phyloP scores from a whole-genome alignment of 2,329 filamentous ascomycete genomes.

The Fusarium begoniae region DNA sequence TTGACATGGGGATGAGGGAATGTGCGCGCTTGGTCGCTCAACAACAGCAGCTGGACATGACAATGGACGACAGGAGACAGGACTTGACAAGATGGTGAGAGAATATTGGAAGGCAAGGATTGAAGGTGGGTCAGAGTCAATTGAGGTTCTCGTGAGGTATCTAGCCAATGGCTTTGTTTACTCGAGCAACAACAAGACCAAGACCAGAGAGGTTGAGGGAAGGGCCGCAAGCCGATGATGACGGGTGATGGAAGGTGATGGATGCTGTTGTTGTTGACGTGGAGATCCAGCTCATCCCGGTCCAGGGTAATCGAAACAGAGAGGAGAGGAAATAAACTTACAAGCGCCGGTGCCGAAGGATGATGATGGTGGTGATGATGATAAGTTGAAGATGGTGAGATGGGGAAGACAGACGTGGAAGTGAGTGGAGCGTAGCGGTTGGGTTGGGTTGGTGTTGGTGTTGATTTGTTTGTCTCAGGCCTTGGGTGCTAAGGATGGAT shows the following conservation, averaged over 20 bases:
- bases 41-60: slow-evolving; percentile 14
- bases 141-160: slow-evolving; percentile 42
- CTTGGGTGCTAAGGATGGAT: background rate
- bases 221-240: slow-evolving; percentile 14
- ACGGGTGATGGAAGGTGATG: slow-evolving; percentile 10
- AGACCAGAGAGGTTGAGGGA: slow-evolving; percentile 1
- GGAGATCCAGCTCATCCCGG: background rate
- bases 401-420: slow-evolving; percentile 35
- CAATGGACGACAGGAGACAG: background rate
- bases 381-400: slow-evolving; percentile 37
- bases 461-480: slow-evolving; percentile 36
- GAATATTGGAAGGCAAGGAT: slow-evolving; percentile 7
- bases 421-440: slow-evolving; percentile 34
- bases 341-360: slow-evolving; percentile 31
- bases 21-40: slow-evolving; percentile 21
- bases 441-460: slow-evolving; percentile 33
- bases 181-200: slow-evolving; percentile 29
- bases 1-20: slow-evolving; percentile 26
- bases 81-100: slow-evolving; percentile 24
- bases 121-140: slow-evolving; percentile 37
- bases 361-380: slow-evolving; percentile 27
- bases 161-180: slow-evolving; percentile 53
- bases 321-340: slow-evolving; percentile 20
- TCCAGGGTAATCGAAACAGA: slow-evolving; percentile 27
- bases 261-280: slow-evolving; percentile 14